Percentiles rank a stretch among this genome's conserved stretches.
phyloP scores from a whole-genome alignment of 1,139 yeast genomes.

The Pichia sp. region DNA sequence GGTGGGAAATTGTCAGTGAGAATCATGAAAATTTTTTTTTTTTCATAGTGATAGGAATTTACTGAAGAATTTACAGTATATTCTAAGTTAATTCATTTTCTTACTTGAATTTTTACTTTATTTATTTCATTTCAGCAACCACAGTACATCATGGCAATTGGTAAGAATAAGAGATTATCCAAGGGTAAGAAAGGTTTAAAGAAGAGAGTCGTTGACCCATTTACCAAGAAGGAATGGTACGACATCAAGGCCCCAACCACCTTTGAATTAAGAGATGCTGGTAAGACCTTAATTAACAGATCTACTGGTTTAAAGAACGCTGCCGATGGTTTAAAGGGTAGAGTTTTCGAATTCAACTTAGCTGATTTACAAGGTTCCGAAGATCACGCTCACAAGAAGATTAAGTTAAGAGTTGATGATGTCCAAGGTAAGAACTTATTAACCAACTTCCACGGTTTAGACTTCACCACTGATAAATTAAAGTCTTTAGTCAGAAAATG shows the following conservation, averaged over 20 bases:
- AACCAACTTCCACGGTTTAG: slow-evolving; percentile 94
- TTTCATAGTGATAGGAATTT: too few relatives aligned
- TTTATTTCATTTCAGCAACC: slow-evolving; percentile 7
- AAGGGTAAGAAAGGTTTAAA: slow-evolving; percentile 94
- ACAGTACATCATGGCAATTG: slow-evolving; percentile 66
- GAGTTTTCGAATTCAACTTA: slow-evolving; percentile 78
- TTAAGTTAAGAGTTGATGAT: slow-evolving; percentile 86
- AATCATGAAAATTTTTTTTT: too few relatives aligned
- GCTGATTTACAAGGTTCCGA: slow-evolving; percentile 91
- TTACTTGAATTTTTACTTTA: background rate
- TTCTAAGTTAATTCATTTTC: background rate
- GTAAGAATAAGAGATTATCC: slow-evolving; percentile 94
- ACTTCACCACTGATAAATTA: slow-evolving; percentile 85
- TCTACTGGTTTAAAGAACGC: slow-evolving; percentile 91
- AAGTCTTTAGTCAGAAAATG: slow-evolving; percentile 89
- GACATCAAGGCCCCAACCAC: slow-evolving; percentile 93
- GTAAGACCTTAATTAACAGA: slow-evolving; percentile 91
- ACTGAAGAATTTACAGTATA: background rate
- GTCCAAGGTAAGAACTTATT: slow-evolving; percentile 88
- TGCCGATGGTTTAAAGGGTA: slow-evolving; percentile 86
- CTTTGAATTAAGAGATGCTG: slow-evolving; percentile 88
- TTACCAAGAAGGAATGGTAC: slow-evolving; percentile 93
- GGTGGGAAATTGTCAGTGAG: too few relatives aligned
- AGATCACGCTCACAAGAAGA: slow-evolving; percentile 87
- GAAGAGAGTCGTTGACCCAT: slow-evolving; percentile 95